phyloP scores from a whole-genome alignment of 1,284 basidiomycete genomes.

The Sporisorium exsertum region DNA sequence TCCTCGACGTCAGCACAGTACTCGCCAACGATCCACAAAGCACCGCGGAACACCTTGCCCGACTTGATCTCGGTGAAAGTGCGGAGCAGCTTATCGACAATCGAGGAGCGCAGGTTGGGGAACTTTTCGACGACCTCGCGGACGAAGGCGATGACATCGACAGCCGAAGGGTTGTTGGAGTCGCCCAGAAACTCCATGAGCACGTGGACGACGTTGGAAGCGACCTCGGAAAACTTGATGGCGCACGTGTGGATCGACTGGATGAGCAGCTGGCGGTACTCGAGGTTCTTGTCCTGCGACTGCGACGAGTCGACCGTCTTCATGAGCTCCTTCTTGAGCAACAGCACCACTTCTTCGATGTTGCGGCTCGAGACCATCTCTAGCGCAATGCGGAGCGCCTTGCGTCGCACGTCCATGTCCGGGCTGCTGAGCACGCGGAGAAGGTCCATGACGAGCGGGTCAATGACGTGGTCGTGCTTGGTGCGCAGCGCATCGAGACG shows the following conservation, averaged over 20 bases:
- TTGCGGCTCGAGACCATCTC: slow-evolving; percentile 95
- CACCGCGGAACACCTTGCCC: slow-evolving; percentile 95
- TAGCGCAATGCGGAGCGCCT: slow-evolving; percentile 88
- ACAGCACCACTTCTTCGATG: slow-evolving; percentile 95
- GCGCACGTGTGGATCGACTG: slow-evolving; percentile 97
- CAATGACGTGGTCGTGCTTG: slow-evolving; percentile 90
- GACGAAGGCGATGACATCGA: slow-evolving; percentile 96
- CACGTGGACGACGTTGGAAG: slow-evolving; percentile 93
- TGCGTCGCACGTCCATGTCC: slow-evolving; percentile 95
- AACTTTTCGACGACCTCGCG: slow-evolving; percentile 98
- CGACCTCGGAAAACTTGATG: slow-evolving; percentile 97
- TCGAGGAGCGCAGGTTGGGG: slow-evolving; percentile 84
- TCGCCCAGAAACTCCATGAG: slow-evolving; percentile 99
- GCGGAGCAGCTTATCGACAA: slow-evolving; percentile 86
- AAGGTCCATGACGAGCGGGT: slow-evolving; percentile 94
- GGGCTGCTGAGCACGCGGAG: slow-evolving; percentile 90
- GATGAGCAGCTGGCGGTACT: slow-evolving; percentile 96
- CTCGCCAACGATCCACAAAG: slow-evolving; percentile 98
- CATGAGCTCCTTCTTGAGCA: slow-evolving; percentile 97
- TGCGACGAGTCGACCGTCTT: slow-evolving; percentile 77
- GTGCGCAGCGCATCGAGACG: slow-evolving; percentile 85
- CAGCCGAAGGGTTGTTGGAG: slow-evolving; percentile 91
- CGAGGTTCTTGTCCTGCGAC: slow-evolving; percentile 74
- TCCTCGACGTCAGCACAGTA: slow-evolving; percentile 73
- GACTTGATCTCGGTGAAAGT: slow-evolving; percentile 92